Percentiles rank a stretch among this genome's conserved stretches.
These are phyloP conservation scores for Anthracocystis walkeri DNA, from an alignment of 1,284 basidiomycete species.

Conservation along the genomic window DNA sequence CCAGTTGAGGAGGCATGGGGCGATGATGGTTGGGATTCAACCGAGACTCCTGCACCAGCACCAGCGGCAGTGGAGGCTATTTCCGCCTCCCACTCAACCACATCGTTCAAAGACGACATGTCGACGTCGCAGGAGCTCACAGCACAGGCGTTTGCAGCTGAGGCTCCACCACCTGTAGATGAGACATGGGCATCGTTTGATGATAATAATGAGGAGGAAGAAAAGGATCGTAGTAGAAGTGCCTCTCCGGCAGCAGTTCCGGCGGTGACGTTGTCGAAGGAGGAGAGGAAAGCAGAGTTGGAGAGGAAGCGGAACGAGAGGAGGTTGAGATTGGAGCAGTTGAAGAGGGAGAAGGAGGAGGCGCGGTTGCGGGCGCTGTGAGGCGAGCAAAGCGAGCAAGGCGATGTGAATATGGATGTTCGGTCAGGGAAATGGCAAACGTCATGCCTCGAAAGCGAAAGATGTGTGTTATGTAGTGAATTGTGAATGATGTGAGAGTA, in stretches of 20 bases:
- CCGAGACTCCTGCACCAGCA: background rate
- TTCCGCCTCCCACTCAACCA: slow-evolving; percentile 7
- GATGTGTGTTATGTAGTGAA: background rate
- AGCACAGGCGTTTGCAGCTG: slow-evolving; percentile 33
- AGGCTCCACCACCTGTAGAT: slow-evolving; percentile 6
- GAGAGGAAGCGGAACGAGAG: slow-evolving; percentile 59
- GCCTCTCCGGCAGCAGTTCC: slow-evolving; percentile 19
- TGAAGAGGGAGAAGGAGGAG: slow-evolving; percentile 55
- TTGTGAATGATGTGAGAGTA: background rate
- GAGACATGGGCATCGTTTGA: slow-evolving; percentile 45
- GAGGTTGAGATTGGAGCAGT: slow-evolving; percentile 43
- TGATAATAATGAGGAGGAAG: slow-evolving; percentile 27
- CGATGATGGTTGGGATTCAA: slow-evolving; percentile 39
- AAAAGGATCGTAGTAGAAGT: slow-evolving; percentile 1
- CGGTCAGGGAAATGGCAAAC: background rate
- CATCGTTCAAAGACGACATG: slow-evolving; percentile 12
- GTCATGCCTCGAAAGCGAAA: background rate
- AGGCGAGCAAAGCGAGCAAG: background rate
- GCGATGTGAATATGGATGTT: background rate
- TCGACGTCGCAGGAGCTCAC: slow-evolving; percentile 40
- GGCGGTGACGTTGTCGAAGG: slow-evolving; percentile 44
- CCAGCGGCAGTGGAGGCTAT: background rate
- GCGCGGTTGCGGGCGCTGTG: slow-evolving; percentile 35
- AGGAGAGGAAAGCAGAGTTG: slow-evolving; percentile 60
- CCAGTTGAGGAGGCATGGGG: slow-evolving; percentile 43